A percentile compares a stretch with the other conserved stretches of the same genome.
These are phyloP conservation scores for Lavandula angustifolia DNA, from an alignment of 257 asterid genomes.

Conservation along the genomic window DNA sequence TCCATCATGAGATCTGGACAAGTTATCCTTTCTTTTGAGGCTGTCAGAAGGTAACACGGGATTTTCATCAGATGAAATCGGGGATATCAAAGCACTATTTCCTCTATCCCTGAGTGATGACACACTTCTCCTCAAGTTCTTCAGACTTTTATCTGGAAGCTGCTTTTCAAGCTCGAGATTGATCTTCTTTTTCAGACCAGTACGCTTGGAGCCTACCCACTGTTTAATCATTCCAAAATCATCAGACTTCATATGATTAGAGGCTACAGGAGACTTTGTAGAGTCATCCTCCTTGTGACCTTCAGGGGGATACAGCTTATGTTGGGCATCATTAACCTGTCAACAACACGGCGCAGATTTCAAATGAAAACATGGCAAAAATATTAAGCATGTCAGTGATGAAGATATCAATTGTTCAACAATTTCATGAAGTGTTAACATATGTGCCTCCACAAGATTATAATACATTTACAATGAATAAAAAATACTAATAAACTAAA, in stretches of 20 bases:
- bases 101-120: conserved; percentile 37
- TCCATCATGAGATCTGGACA: conserved; percentile 38
- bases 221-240: conserved; percentile 55
- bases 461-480: neutral
- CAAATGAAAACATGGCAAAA: neutral
- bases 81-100: conserved; percentile 36
- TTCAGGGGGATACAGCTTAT: conserved; percentile 34
- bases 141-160: conserved; percentile 32
- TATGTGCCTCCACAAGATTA: conserved; percentile 15
- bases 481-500: neutral
- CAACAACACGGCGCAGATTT: conserved; percentile 16
- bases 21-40: conserved; percentile 45
- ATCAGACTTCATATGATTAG: conserved; percentile 38
- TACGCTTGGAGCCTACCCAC: conserved; percentile 76
- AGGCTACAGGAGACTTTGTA: conserved; percentile 35
- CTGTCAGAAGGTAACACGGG: conserved; percentile 37
- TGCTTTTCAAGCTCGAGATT: conserved; percentile 43
- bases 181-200: conserved; percentile 52
- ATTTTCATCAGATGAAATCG: conserved; percentile 35
- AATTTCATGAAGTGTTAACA: conserved; percentile 5
- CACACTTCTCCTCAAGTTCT: conserved; percentile 37
- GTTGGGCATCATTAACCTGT: conserved; percentile 49
- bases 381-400: neutral
- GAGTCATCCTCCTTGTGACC: conserved; percentile 36
- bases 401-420: neutral